Percentiles rank a stretch among this genome's conserved stretches.
These are phyloP conservation scores for Mycena sanguinolenta DNA, from an alignment of 768 basidiomycete species.

Conservation along the genomic window DNA sequence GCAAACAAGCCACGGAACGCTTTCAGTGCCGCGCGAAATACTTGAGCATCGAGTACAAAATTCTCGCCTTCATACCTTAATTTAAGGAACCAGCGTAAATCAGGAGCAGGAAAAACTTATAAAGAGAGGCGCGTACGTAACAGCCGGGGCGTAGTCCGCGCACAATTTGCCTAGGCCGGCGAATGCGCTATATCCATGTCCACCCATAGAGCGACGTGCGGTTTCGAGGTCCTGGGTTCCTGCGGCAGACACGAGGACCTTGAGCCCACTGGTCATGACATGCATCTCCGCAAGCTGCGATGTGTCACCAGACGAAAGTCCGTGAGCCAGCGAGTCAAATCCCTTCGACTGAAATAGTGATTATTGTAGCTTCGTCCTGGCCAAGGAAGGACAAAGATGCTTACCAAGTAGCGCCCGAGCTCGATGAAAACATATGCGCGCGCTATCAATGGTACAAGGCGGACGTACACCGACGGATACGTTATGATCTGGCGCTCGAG, in stretches of 20 bases:
- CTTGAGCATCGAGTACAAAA: constrained; percentile 81
- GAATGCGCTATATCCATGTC: constrained; percentile 81
- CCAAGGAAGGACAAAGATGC: constrained; percentile 67
- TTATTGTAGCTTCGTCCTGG: too few species aligned
- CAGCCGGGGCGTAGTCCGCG: constrained; percentile 73
- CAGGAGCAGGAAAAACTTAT: background rate
- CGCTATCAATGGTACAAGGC: constrained; percentile 78
- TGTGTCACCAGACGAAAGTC: constrained; percentile 68
- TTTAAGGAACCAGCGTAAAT: too few species aligned
- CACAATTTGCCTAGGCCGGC: constrained; percentile 76
- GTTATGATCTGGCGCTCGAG: constrained; percentile 76
- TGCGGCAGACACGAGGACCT: constrained; percentile 68
- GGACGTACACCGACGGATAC: constrained; percentile 81
- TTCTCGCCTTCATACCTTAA: constrained; percentile 84
- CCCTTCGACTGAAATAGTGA: constrained; percentile 55
- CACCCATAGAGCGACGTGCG: constrained; percentile 79
- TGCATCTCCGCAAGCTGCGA: constrained; percentile 79
- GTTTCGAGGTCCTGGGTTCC: constrained; percentile 71
- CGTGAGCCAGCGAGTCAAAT: constrained; percentile 63
- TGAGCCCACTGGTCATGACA: constrained; percentile 77
- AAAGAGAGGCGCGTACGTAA: constrained; percentile 62
- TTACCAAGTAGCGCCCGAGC: constrained; percentile 71
- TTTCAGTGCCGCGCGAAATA: constrained; percentile 79
- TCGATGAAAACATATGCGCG: constrained; percentile 78
- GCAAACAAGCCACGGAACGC: constrained; percentile 57